These are phyloP conservation scores for Pholiota microspora DNA, from an alignment of 768 basidiomycete species.

Conservation along the genomic window DNA sequence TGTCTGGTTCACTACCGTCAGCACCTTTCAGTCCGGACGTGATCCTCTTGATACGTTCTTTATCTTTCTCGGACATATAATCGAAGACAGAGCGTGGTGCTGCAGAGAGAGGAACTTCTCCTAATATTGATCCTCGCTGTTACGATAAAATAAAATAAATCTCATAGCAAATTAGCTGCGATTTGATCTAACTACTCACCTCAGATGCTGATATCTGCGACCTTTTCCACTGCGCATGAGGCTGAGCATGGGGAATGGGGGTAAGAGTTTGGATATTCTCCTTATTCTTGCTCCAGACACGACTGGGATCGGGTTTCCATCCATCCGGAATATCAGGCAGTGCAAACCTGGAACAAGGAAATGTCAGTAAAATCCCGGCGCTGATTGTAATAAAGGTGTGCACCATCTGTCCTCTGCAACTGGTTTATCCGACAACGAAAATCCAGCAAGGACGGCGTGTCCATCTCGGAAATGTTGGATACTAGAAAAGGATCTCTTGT, in stretches of 20 bases:
- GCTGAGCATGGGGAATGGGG: constrained; percentile 21
- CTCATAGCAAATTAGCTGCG: not conserved
- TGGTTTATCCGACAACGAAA: constrained; percentile 65
- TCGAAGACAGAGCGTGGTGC: constrained; percentile 88
- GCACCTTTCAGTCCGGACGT: constrained; percentile 27
- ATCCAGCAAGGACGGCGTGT: constrained; percentile 68
- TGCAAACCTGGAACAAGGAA: constrained; percentile 60
- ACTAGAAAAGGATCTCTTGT: constrained; percentile 32
- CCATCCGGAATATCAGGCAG: constrained; percentile 77
- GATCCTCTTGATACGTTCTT: constrained; percentile 75
- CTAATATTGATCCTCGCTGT: constrained; percentile 80
- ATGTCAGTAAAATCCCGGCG: not conserved
- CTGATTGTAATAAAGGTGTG: constrained; percentile 16
- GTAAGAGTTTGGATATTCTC: constrained; percentile 36
- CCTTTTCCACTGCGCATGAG: constrained; percentile 51
- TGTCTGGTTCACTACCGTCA: constrained; percentile 20
- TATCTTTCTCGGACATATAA: constrained; percentile 89
- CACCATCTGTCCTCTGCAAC: constrained; percentile 72
- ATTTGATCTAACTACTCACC: constrained; percentile 39
- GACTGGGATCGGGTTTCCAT: constrained; percentile 83
- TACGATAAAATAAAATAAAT: too few relatives aligned
- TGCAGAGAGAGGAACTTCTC: constrained; percentile 72
- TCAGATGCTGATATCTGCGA: constrained; percentile 64
- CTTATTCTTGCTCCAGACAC: constrained; percentile 63
- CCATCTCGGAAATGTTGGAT: constrained; percentile 69